Conservation (phyloP, 495 filamentous ascomycete species). For the Penicillium coffeae region DNA sequence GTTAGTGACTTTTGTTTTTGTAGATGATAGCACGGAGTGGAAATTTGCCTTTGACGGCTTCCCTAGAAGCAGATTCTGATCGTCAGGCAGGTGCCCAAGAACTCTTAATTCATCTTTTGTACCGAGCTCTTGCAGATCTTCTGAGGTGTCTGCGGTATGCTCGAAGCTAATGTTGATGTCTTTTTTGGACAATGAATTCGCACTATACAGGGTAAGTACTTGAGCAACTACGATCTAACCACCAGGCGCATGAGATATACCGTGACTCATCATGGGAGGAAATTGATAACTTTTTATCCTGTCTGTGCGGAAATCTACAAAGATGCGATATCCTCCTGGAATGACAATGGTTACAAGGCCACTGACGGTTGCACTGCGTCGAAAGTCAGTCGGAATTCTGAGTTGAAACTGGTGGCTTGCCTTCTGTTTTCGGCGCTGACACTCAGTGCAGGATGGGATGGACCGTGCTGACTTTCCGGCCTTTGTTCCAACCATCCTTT, state of each 20-base stretch:
- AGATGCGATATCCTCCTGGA: slow-evolving; percentile 27
- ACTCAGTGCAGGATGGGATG: slow-evolving; percentile 30
- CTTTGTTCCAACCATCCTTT: slow-evolving; percentile 16
- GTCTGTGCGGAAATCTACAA: slow-evolving; percentile 24
- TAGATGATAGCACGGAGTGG: too few species aligned
- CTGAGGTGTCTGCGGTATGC: not conserved
- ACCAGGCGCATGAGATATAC: slow-evolving; percentile 12
- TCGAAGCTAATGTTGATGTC: not conserved
- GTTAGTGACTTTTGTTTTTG: too few species aligned
- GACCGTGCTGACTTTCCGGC: slow-evolving; percentile 11
- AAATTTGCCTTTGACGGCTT: slow-evolving; percentile 13
- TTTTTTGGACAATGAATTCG: too few species aligned
- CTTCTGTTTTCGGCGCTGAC: slow-evolving; percentile 37
- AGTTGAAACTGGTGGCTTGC: slow-evolving; percentile 9
- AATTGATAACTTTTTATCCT: slow-evolving; percentile 1
- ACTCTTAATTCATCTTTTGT: slow-evolving; percentile 18
- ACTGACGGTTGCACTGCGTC: slow-evolving; percentile 30
- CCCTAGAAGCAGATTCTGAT: slow-evolving; percentile 8
- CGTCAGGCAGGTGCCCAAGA: slow-evolving; percentile 25
- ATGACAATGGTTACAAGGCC: slow-evolving; percentile 36
- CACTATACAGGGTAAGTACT: too few species aligned
- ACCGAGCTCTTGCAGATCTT: slow-evolving; percentile 1
- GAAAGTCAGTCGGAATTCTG: slow-evolving; percentile 4
- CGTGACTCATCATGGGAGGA: slow-evolving; percentile 5
- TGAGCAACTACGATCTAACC: too few species aligned